Evolutionary conservation across 2,329 filamentous ascomycete genomes (phyloP), one percentile per base, ranked within the genome.

Genomic region (Polychaeton citri): DNA sequence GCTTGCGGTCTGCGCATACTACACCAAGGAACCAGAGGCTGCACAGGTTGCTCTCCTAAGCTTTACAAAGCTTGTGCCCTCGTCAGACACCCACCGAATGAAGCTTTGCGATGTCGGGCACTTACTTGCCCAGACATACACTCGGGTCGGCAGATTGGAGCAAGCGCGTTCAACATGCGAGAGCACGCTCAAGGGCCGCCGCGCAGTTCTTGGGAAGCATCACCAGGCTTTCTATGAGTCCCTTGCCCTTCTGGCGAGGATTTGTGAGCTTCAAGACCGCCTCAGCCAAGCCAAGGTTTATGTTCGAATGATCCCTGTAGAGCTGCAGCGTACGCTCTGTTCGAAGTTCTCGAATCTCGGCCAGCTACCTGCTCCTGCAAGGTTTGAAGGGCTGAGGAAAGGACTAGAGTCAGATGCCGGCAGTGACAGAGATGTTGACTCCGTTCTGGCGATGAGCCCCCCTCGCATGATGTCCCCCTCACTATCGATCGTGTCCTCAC

Each of bases 1-100:
- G 35, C 45, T 54, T 18, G 49, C 47, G 24, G 42, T 52, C 30
- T 53, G 49, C 34, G 37, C 49, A 17, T 53, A 48, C 38, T 38
- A 53, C 20, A 48, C 38, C 2, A 42, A 46, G 37, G 41, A 47
- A 12, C 32, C 43, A 28, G 33, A 17, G 2, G 43, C 41, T 26
- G 49, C 48, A 8, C 43, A 51, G 41, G 38, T 39, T 32, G 46
- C 47, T 30, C 45, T 54, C 9, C 24, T 28, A 16, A 13, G 32
- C 40, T 8, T 15, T 40, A 6, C 38, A 40, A 20, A 19, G 20
- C 15, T 30, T 31, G 6, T 38, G 33, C 8, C 32, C 17, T 3
- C 21, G 30, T 26, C 19, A 20, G n/a, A 18, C 19, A 8, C 20
- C 20, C 10, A 21, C 26, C 10, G 24, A 12, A 40, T 34, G 38